Conservation (phyloP, 345 rosid species). For the Linum usitatissimum region DNA sequence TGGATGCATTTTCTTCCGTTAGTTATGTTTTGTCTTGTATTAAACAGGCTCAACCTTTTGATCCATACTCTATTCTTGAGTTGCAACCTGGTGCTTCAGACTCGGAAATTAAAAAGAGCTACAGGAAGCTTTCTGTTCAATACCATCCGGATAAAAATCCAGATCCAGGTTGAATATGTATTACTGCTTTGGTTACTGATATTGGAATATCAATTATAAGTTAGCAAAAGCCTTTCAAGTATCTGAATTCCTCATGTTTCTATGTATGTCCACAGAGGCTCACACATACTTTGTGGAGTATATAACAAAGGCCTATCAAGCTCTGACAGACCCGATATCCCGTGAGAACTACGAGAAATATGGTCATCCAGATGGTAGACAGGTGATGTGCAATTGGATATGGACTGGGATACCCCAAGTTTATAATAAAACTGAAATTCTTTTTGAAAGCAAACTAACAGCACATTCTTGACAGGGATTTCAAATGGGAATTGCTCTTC, state of each 20-base stretch:
- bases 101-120: conserved; percentile 81
- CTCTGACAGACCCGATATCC: conserved; percentile 81
- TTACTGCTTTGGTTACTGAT: conserved; percentile 15
- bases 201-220: conserved; percentile 5
- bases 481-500: conserved; percentile 99
- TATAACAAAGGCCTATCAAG: conserved; percentile 95
- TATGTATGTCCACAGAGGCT: conserved; percentile 49
- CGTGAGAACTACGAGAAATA: conserved; percentile 97
- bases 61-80: conserved; percentile 80
- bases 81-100: conserved; percentile 73
- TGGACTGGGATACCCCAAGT: conserved; percentile 1
- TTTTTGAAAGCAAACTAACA: conserved; percentile 13
- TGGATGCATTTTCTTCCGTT: not conserved
- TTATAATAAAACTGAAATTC: not conserved
- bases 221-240: not conserved
- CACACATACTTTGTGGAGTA: conserved; percentile 72
- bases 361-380: conserved; percentile 99
- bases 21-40: conserved; percentile 6
- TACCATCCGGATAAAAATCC: conserved; percentile 99
- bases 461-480: conserved; percentile 54
- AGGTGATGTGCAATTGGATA: conserved; percentile 34
- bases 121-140: conserved; percentile 74
- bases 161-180: conserved; percentile 73
- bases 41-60: conserved; percentile 71
- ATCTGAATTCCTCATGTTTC: conserved; percentile 5